phyloP scores from a whole-genome alignment of 192 early-diverging fungal genomes.

The Pilaira anomala region DNA sequence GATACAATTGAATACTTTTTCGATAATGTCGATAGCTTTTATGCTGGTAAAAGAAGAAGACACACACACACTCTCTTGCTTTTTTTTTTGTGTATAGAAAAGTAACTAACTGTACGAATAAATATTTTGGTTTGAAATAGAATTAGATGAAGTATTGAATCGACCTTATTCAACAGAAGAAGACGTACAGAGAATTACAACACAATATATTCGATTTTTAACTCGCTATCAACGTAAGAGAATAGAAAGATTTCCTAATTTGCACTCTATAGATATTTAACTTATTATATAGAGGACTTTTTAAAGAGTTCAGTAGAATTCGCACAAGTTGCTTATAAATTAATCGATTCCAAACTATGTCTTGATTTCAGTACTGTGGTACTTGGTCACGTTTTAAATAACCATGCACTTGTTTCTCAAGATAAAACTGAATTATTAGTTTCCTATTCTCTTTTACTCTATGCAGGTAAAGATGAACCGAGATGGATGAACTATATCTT shows the following conservation, averaged over 20 bases:
- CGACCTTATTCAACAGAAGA: constrained; percentile 15
- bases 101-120: not conserved
- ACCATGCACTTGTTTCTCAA: constrained; percentile 21
- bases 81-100: not conserved
- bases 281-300: constrained; percentile 45
- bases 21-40: constrained; percentile 32
- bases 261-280: not conserved
- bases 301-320: constrained; percentile 39
- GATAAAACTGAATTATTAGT: constrained; percentile 40
- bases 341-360: constrained; percentile 50
- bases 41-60: constrained; percentile 23
- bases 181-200: constrained; percentile 21
- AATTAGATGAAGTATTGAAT: constrained; percentile 32
- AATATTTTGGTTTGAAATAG: too few species aligned
- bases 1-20: constrained; percentile 32
- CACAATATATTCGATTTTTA: constrained; percentile 27
- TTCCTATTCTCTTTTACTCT: constrained; percentile 41
- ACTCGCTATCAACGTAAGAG: constrained; percentile 33
- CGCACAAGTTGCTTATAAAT: constrained; percentile 44
- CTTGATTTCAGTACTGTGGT: constrained; percentile 32
- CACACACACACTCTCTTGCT: too few species aligned
- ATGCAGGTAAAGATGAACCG: constrained; percentile 46
- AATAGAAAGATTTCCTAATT: not conserved
- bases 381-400: constrained; percentile 28
- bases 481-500: constrained; percentile 43